phyloP scores from a whole-genome alignment of 352 stramenopile species.

The Globisporangium lucens region DNA sequence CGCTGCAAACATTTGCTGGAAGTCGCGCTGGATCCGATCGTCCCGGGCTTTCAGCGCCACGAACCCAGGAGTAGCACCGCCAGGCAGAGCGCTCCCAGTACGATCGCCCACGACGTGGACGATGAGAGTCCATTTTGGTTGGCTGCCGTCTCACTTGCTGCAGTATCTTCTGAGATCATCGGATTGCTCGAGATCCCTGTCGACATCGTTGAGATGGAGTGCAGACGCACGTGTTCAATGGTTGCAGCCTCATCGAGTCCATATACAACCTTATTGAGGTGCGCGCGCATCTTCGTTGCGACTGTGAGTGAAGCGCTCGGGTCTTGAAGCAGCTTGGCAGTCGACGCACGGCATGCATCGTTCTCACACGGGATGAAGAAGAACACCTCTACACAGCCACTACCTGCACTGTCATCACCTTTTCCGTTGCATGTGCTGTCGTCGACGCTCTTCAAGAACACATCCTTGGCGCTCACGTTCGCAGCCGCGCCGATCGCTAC shows the following conservation, averaged over 20 bases:
- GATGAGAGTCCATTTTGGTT: not conserved
- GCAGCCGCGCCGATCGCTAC: not conserved
- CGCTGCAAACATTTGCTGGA: slow-evolving; percentile 26
- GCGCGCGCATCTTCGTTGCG: slow-evolving; percentile 24
- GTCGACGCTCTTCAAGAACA: slow-evolving; percentile 10
- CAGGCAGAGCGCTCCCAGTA: slow-evolving; percentile 13
- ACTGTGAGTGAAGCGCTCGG: slow-evolving; percentile 17
- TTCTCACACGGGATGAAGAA: slow-evolving; percentile 10
- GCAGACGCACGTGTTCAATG: slow-evolving; percentile 22
- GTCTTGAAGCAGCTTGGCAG: slow-evolving; percentile 17
- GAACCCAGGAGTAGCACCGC: slow-evolving; percentile 17
- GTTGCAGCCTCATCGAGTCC: slow-evolving; percentile 14
- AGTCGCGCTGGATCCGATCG: slow-evolving; percentile 29
- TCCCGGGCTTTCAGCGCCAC: slow-evolving; percentile 22
- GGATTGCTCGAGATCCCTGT: not conserved
- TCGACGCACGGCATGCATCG: slow-evolving; percentile 15
- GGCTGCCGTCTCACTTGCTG: not conserved
- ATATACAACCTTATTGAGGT: slow-evolving; percentile 15
- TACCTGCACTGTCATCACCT: not conserved
- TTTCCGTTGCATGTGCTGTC: not conserved
- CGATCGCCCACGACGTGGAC: not conserved
- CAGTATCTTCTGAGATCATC: not conserved
- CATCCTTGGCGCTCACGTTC: not conserved
- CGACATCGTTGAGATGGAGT: slow-evolving; percentile 7
- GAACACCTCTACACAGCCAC: slow-evolving; percentile 1